A percentile compares a stretch with the other conserved stretches of the same genome.
phyloP scores from a whole-genome alignment of 2,329 filamentous ascomycete genomes.

The Epichloe sylvatica region DNA sequence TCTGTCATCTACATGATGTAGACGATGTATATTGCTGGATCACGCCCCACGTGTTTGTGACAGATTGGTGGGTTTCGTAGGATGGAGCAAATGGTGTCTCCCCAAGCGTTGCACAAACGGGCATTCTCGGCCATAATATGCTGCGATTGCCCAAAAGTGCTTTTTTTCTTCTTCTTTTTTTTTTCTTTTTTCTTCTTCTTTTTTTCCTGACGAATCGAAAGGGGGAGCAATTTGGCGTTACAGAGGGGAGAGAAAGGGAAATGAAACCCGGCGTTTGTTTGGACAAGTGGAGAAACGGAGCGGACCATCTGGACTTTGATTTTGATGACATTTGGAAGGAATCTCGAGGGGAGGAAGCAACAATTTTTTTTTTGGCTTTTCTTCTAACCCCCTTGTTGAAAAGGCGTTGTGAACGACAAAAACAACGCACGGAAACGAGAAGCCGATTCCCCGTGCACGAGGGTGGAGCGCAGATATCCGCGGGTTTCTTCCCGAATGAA shows the following conservation, averaged over 20 bases:
- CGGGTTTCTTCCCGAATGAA: too few species aligned
- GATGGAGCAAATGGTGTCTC: background rate
- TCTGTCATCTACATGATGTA: conserved; percentile 9
- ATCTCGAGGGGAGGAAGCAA: background rate
- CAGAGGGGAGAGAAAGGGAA: background rate
- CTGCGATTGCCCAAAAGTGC: background rate
- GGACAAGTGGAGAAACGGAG: background rate
- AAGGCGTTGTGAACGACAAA: background rate
- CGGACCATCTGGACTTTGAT: background rate
- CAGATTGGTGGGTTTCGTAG: background rate
- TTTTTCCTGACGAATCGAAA: background rate
- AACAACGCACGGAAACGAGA: too few species aligned
- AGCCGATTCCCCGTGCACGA: too few species aligned
- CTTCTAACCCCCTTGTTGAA: background rate
- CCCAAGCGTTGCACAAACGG: too few species aligned
- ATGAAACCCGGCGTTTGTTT: conserved; percentile 3
- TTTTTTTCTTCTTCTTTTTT: background rate
- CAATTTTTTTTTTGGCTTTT: background rate
- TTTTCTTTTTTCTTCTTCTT: background rate
- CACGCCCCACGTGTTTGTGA: background rate
- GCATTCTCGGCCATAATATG: too few species aligned
- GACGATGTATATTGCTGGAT: background rate
- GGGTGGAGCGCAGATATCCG: too few species aligned
- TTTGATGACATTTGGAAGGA: background rate
- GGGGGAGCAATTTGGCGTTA: conserved; percentile 1